These are phyloP conservation scores for Ajuga chamaepitys DNA, from an alignment of 257 asterid genomes.

Conservation along the genomic window DNA sequence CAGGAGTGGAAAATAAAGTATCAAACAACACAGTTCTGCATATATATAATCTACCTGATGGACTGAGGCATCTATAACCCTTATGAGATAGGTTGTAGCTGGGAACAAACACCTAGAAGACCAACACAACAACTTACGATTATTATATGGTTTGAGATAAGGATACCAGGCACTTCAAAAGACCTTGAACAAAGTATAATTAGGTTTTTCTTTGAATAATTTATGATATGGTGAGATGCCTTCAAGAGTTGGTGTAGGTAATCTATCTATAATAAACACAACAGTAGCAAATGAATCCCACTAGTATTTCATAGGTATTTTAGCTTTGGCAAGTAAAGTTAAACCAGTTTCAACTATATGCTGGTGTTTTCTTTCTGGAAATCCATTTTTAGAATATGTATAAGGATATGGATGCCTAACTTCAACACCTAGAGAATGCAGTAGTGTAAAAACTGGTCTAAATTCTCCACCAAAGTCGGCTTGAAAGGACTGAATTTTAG, in stretches of 20 bases:
- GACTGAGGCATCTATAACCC: neutral
- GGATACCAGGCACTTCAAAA: neutral
- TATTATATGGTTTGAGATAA: neutral
- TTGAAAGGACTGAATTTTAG: too few species aligned
- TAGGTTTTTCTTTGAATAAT: neutral
- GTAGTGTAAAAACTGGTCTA: too few species aligned
- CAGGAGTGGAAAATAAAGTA: too few species aligned
- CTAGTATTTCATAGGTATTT: neutral
- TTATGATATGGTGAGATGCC: neutral
- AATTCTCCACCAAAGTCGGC: too few species aligned
- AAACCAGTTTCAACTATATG: too few species aligned
- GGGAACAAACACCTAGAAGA: neutral
- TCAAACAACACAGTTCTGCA: too few species aligned
- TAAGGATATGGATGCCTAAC: too few species aligned
- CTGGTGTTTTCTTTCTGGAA: too few species aligned
- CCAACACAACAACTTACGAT: neutral
- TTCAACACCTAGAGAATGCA: too few species aligned
- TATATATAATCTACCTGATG: neutral
- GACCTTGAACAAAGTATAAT: neutral
- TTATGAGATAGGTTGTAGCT: neutral
- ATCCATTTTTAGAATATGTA: too few species aligned
- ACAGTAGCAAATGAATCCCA: neutral
- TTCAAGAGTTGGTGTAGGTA: neutral
- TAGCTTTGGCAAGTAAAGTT: too few species aligned
- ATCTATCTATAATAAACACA: neutral